Conservation (phyloP, 805 yeast species). For the Barnettozyma populi region DNA sequence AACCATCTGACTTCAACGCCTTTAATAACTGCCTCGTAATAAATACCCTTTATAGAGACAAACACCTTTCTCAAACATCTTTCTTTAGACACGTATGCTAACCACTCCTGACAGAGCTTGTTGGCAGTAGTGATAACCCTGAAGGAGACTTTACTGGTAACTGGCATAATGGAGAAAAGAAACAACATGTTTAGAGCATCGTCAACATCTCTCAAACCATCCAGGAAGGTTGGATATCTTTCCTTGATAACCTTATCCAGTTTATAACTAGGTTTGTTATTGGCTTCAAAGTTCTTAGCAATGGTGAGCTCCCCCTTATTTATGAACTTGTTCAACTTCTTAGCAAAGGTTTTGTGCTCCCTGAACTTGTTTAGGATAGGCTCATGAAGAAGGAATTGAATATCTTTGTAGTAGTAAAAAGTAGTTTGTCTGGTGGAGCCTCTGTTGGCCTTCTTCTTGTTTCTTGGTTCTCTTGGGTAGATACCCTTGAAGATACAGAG, state of each 20-base stretch:
- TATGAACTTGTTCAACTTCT: slow-evolving; percentile 80
- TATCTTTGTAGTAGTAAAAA: slow-evolving; percentile 89
- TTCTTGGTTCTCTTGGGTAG: slow-evolving; percentile 93
- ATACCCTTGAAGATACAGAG: slow-evolving; percentile 97
- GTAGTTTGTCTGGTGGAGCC: slow-evolving; percentile 97
- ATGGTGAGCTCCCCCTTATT: slow-evolving; percentile 88
- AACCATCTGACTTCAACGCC: slow-evolving; percentile 97
- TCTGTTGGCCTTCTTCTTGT: slow-evolving; percentile 93
- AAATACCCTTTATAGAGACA: slow-evolving; percentile 95
- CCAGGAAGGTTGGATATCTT: slow-evolving; percentile 89
- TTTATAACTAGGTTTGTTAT: slow-evolving; percentile 70
- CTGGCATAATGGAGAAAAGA: slow-evolving; percentile 91
- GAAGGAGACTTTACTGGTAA: slow-evolving; percentile 75
- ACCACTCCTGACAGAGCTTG: slow-evolving; percentile 87
- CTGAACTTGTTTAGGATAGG: slow-evolving; percentile 88
- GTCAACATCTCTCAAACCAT: slow-evolving; percentile 88
- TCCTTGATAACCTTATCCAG: slow-evolving; percentile 90
- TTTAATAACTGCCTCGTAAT: slow-evolving; percentile 81
- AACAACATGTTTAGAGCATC: slow-evolving; percentile 95
- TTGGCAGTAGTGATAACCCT: slow-evolving; percentile 86
- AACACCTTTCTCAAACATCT: slow-evolving; percentile 80
- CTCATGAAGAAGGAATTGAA: slow-evolving; percentile 91
- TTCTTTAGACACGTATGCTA: slow-evolving; percentile 86
- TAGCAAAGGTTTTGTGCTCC: slow-evolving; percentile 92
- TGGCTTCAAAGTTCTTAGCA: slow-evolving; percentile 79